Evolutionary conservation across 805 yeast genomes (phyloP), one percentile per base, ranked within the genome.

Genomic region (Teunomyces panamensis): DNA sequence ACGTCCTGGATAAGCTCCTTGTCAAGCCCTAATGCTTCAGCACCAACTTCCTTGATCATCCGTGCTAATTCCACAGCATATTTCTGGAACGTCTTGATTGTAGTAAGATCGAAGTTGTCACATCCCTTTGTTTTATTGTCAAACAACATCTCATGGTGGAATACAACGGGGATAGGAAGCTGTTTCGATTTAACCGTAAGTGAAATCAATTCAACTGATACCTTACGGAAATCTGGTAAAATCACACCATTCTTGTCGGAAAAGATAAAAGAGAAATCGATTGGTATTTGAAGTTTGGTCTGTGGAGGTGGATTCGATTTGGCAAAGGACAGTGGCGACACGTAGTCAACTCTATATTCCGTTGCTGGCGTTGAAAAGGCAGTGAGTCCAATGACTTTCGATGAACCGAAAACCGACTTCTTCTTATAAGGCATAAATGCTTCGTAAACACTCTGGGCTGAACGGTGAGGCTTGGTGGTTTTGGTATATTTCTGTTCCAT

Each of bases 101-200:
- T 67, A n/a, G 63, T 48, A 39, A 56, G 43, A 43, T 67, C 68
- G 49, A 68, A 69, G 44, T 61, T 62, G 44, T 71, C 75, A 2
- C 55, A 34, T 0, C 50, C 51, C 39, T 54, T 58, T 20, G 58
- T 49, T 43, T 56, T 60, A 52, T 71, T 68, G 32, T 61, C 62
- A 54, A 68, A 71, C 5, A 66, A 42, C 63, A 67, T 63, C 46
- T 68, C 75, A 26, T 64, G 65, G 42, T 63, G 65, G 39, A 71
- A 46, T 10, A 66, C 71, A 2, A 68, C 53, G 0, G 75, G 75
- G 9, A 71, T 63, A 0, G 72, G 71, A 11, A 62, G 39, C 16
- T 54, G 52, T 45, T 63, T 64, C 1, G 73, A 62, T 49, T 64
- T 64, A 20, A 67, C 49, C 0, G 73, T 65, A 34, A 65, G 49